Percentiles rank a stretch among this genome's conserved stretches.
These are phyloP conservation scores for Dillenia turbinata DNA, from an alignment of 164 flowering plant species.

Conservation along the genomic window DNA sequence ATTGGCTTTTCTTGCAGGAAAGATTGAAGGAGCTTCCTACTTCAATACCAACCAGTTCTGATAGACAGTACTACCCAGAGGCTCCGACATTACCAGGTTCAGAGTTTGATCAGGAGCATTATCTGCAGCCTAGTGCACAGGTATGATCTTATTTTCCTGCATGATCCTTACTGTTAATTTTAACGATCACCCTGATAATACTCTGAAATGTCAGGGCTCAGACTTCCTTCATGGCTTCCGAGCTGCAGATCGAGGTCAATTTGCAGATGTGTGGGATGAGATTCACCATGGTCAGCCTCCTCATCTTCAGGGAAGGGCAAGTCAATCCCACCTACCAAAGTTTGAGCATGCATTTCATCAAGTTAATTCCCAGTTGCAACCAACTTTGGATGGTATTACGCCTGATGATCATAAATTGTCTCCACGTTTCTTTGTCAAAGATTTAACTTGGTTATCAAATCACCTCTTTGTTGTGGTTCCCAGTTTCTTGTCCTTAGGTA, in stretches of 20 bases:
- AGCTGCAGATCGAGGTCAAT: constrained; percentile 38
- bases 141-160: constrained; percentile 20
- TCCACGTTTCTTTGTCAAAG: neutral
- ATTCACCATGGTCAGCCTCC: constrained; percentile 43
- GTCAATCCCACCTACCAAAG: constrained; percentile 22
- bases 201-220: constrained; percentile 37
- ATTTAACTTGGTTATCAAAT: neutral
- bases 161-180: neutral
- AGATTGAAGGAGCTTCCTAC: constrained; percentile 73
- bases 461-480: too few relatives aligned
- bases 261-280: constrained; percentile 79
- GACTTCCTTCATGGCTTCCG: constrained; percentile 58
- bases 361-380: constrained; percentile 39
- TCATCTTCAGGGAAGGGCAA: constrained; percentile 21
- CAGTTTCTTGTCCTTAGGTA: too few relatives aligned
- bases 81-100: constrained; percentile 51
- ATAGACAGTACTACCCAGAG: constrained; percentile 24
- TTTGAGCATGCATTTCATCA: constrained; percentile 30
- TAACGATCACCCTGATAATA: neutral
- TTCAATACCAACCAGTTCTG: constrained; percentile 31
- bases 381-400: constrained; percentile 56
- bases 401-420: neutral
- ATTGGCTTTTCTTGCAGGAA: constrained; percentile 37
- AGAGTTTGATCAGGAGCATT: constrained; percentile 49
- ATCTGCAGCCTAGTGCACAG: constrained; percentile 41